phyloP scores from a whole-genome alignment of 2,329 filamentous ascomycete genomes.

The Trichophyton mentagrophytes region DNA sequence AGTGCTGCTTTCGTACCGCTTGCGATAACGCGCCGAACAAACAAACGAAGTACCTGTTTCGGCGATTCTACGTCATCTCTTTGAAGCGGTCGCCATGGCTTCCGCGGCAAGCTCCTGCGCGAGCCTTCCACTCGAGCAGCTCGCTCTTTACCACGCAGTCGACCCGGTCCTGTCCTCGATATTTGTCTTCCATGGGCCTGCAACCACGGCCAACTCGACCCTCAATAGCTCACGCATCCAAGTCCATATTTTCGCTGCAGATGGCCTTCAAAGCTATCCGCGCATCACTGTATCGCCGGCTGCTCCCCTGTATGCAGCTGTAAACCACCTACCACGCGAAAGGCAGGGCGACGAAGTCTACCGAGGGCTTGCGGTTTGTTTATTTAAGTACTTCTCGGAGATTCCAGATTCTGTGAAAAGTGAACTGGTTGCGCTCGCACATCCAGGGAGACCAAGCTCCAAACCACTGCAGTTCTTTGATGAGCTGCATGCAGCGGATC shows the following conservation, averaged over 20 bases:
- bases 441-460: slow-evolving; percentile 45
- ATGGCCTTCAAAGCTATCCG: slow-evolving; percentile 78
- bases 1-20: not conserved
- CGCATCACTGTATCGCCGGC: slow-evolving; percentile 88
- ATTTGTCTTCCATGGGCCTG: slow-evolving; percentile 83
- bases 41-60: not conserved
- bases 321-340: slow-evolving; percentile 79
- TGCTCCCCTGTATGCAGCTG: slow-evolving; percentile 79
- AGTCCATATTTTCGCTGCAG: slow-evolving; percentile 79
- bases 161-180: slow-evolving; percentile 71
- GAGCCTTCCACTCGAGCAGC: slow-evolving; percentile 62
- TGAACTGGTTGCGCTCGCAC: slow-evolving; percentile 47
- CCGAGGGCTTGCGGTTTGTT: slow-evolving; percentile 77
- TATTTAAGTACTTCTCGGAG: slow-evolving; percentile 90
- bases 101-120: slow-evolving; percentile 64
- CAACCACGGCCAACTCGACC: slow-evolving; percentile 75
- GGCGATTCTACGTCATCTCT: not conserved
- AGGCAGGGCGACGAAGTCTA: slow-evolving; percentile 92
- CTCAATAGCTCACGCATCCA: slow-evolving; percentile 88
- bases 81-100: slow-evolving; percentile 51
- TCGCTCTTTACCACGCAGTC: slow-evolving; percentile 78
- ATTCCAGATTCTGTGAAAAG: slow-evolving; percentile 64
- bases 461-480: slow-evolving; percentile 62
- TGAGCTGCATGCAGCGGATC: slow-evolving; percentile 82
- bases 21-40: not conserved